Conservation (phyloP, 805 yeast genomes). For the Yamadazyma laniorum region DNA sequence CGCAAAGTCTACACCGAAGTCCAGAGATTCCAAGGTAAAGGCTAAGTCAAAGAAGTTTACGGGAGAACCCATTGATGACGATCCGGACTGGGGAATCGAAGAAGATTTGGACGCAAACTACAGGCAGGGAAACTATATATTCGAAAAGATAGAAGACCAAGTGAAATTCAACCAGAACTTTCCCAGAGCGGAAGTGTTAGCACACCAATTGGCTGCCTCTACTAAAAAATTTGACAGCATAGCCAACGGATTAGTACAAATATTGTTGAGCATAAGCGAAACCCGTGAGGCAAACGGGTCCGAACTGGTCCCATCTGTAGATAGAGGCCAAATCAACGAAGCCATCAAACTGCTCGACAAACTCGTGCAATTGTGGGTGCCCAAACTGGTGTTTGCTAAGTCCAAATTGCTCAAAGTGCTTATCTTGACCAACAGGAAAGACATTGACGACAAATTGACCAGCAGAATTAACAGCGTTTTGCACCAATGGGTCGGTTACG, state of each 20-base stretch:
- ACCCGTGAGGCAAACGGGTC: not conserved
- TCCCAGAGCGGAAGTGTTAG: slow-evolving; percentile 24
- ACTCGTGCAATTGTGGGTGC: slow-evolving; percentile 21
- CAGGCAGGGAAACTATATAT: slow-evolving; percentile 33
- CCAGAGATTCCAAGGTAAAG: slow-evolving; percentile 7
- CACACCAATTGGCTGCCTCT: slow-evolving; percentile 17
- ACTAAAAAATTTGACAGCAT: slow-evolving; percentile 14
- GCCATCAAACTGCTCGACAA: slow-evolving; percentile 12
- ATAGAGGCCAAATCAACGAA: not conserved
- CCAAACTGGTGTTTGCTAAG: slow-evolving; percentile 28
- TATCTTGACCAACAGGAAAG: slow-evolving; percentile 28
- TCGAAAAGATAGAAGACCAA: slow-evolving; percentile 32
- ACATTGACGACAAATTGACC: slow-evolving; percentile 1
- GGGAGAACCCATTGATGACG: slow-evolving; percentile 12
- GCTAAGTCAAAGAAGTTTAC: slow-evolving; percentile 6
- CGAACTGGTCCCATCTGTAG: slow-evolving; percentile 1
- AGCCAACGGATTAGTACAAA: slow-evolving; percentile 3
- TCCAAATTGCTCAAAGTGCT: slow-evolving; percentile 31
- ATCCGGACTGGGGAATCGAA: slow-evolving; percentile 46
- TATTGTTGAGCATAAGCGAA: slow-evolving; percentile 1
- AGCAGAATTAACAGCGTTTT: slow-evolving; percentile 19
- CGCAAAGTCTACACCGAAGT: slow-evolving; percentile 9
- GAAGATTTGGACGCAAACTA: slow-evolving; percentile 27
- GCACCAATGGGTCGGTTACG: slow-evolving; percentile 17
- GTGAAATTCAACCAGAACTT: slow-evolving; percentile 21